Base-by-base conservation (phyloP, 768 basidiomycete genomes). In the Suillus sp. region DNA sequence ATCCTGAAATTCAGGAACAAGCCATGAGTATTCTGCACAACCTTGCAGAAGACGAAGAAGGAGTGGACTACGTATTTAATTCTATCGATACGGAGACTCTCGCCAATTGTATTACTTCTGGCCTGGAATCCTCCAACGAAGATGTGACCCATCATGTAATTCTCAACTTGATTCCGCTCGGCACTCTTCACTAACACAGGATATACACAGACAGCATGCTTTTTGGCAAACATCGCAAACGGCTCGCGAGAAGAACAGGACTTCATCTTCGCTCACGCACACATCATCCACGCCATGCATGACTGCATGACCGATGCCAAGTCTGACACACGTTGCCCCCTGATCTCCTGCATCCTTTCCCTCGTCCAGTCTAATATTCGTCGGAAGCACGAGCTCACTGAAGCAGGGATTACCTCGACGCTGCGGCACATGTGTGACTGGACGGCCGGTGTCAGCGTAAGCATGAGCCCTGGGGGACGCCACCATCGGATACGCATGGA, bases 151-250 rank as follows among this genome's bases (percentile, higher is more conserved):
- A 80, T 3, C 86, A 87, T 76, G 86, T 85, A 61, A 25, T 72
- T 64, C 40, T 50, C 55, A 14, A 22, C 20, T 51, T 43, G n/a
- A 18, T 30, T 27, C 38, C 35, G 34, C 37, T 22, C 54, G 38
- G 60, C 57, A 7, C 47, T 16, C 43, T 48, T 35, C 22, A 55
- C 64, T 14, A 59, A 56, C 45, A 3, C 13, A 18, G 5, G n/a
- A 7, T 16, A 2, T n/a, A 25, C 54, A 30, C 62, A 85, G 82
- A 86, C 89, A 0, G 81, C 88, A 0, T 85, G 78, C 69, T 75
- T 85, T 2, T 81, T 92, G 0, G 87, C 87, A 0, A 92, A 93
- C 71, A 78, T 93, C 16, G 81, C 86, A 40, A 91, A 92, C 70
- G 86, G 86, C 42, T 72, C 77, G 2, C 71, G 79, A 0, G 71